Percentiles rank a stretch among this genome's conserved stretches.
Evolutionary conservation across 202 grass and related monocot species (phyloP).

Genomic region (Panicum hallii): DNA sequence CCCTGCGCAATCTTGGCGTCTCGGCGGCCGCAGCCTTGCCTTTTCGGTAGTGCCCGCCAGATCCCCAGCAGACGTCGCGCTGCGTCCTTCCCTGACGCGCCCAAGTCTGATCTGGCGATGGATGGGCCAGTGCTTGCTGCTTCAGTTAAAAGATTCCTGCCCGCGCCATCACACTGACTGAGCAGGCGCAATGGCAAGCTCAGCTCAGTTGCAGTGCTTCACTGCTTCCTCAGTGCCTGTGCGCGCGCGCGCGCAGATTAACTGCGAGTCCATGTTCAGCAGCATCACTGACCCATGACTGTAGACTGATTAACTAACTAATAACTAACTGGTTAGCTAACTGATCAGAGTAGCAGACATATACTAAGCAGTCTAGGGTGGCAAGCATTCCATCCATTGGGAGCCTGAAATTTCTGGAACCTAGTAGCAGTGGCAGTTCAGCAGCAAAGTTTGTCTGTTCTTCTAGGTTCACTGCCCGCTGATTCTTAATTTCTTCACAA

Average conservation of each 20-base stretch:
- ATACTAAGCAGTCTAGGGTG: not conserved
- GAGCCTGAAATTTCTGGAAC: constrained; percentile 43
- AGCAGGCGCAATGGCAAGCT: not conserved
- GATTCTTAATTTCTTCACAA: constrained; percentile 15
- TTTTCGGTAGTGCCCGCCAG: constrained; percentile 65
- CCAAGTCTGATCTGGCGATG: constrained; percentile 18
- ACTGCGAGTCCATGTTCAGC: constrained; percentile 3
- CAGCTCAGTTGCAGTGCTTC: not conserved
- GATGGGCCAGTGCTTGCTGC: constrained; percentile 23
- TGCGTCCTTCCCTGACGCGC: constrained; percentile 23
- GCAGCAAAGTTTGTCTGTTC: constrained; percentile 33
- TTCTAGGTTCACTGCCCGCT: constrained; percentile 14
- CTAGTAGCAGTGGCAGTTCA: not conserved
- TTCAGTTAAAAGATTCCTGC: constrained; percentile 51
- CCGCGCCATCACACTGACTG: constrained; percentile 39
- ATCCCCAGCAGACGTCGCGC: constrained; percentile 19
- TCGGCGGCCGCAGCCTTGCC: constrained; percentile 57
- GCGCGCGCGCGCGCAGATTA: not conserved
- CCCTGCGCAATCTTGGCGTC: constrained; percentile 32
- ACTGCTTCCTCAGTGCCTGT: not conserved
- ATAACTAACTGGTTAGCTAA: too few species aligned
- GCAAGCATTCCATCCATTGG: constrained; percentile 50
- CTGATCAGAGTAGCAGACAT: not conserved
- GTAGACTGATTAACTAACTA: not conserved
- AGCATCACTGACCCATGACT: not conserved